Conservation (phyloP, 169 alveolate species). For the Hammondia hammondi region DNA sequence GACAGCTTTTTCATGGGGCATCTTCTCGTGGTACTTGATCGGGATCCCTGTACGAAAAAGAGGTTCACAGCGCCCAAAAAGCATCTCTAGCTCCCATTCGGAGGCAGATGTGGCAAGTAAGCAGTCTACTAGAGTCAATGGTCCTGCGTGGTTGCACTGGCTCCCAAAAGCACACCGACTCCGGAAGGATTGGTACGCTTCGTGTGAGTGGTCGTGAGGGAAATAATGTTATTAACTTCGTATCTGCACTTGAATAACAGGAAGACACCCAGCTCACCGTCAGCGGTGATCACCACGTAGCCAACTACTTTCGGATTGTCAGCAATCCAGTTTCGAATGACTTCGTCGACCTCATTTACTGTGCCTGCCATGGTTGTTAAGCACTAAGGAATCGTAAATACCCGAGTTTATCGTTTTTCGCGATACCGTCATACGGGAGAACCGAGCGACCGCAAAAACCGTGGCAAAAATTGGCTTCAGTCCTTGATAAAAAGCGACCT, state of each 20-base stretch:
- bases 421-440: too few species aligned
- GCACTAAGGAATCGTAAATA: too few species aligned
- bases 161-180: background rate
- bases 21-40: slow-evolving; percentile 64
- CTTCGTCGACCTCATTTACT: slow-evolving; percentile 67
- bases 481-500: too few species aligned
- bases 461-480: too few species aligned
- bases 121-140: too few species aligned
- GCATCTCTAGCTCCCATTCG: too few species aligned
- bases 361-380: slow-evolving; percentile 57
- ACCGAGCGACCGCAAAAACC: too few species aligned
- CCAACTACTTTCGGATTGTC: slow-evolving; percentile 68
- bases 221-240: background rate
- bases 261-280: slow-evolving; percentile 47
- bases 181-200: background rate
- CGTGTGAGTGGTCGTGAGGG: background rate
- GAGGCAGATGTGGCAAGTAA: too few species aligned
- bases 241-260: background rate
- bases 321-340: slow-evolving; percentile 62
- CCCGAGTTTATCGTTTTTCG: too few species aligned
- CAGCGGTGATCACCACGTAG: slow-evolving; percentile 71
- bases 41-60: slow-evolving; percentile 62
- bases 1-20: slow-evolving; percentile 71
- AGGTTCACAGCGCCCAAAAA: too few species aligned
- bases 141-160: too few species aligned